phyloP scores from a whole-genome alignment of 306 rosid species.

The Dalbergia oliveri region DNA sequence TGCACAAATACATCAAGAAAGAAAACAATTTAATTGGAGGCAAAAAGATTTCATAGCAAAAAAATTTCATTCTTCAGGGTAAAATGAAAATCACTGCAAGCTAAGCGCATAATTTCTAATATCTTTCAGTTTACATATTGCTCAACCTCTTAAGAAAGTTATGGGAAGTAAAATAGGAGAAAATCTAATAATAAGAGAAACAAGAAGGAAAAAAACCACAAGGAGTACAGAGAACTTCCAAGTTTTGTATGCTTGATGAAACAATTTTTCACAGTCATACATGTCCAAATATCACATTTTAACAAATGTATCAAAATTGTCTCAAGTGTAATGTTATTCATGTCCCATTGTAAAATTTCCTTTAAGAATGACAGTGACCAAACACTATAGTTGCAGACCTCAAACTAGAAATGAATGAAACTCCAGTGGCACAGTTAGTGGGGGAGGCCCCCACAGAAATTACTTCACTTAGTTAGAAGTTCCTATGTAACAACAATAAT shows the following conservation, averaged over 20 bases:
- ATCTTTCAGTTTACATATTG: conserved; percentile 4
- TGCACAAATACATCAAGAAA: conserved; percentile 19
- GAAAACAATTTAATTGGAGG: conserved; percentile 9
- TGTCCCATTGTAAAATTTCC: conserved; percentile 7
- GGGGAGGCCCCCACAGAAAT: not conserved
- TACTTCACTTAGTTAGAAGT: conserved; percentile 27
- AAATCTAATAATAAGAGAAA: conserved; percentile 14
- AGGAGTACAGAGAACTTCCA: not conserved
- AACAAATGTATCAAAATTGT: not conserved
- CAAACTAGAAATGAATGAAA: not conserved
- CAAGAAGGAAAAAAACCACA: not conserved
- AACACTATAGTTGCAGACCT: conserved; percentile 4
- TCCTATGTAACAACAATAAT: not conserved
- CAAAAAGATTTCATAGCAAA: not conserved
- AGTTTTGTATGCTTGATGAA: too few species aligned
- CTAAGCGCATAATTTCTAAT: conserved; percentile 13
- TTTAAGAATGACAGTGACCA: conserved; percentile 13
- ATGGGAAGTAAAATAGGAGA: not conserved
- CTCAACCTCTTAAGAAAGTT: conserved; percentile 20
- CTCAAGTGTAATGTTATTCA: conserved; percentile 6
- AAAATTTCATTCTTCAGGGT: not conserved
- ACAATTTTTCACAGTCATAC: too few species aligned
- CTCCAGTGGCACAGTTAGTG: not conserved
- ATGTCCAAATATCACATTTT: conserved; percentile 3
- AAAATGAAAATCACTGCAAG: conserved; percentile 1